Evolutionary conservation across 495 filamentous ascomycete species (phyloP).

Genomic region (Tuber umbilicatum): DNA sequence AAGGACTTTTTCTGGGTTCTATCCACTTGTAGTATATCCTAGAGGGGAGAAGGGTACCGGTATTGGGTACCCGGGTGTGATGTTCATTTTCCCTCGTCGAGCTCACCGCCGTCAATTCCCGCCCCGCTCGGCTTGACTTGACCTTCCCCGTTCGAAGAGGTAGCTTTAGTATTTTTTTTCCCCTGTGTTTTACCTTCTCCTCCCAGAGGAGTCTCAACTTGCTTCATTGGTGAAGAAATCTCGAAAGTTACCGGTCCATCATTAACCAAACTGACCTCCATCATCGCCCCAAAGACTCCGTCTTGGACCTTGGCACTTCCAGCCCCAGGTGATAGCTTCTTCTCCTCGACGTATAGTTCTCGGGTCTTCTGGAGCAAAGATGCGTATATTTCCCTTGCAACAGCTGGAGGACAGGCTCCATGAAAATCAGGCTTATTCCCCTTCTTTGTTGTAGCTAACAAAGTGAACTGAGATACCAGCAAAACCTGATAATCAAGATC

Average conservation of each 20-base stretch:
- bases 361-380: conserved; percentile 71
- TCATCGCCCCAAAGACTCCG: conserved; percentile 97
- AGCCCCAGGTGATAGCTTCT: conserved; percentile 32
- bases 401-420: conserved; percentile 66
- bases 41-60: not conserved
- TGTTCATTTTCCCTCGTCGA: not conserved
- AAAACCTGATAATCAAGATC: conserved; percentile 67
- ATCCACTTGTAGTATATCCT: not conserved
- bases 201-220: not conserved
- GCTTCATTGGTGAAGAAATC: conserved; percentile 22
- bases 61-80: not conserved
- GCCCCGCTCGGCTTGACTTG: not conserved
- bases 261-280: conserved; percentile 90
- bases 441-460: conserved; percentile 85
- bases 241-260: conserved; percentile 76
- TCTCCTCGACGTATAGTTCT: conserved; percentile 62
- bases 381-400: conserved; percentile 75
- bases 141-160: not conserved
- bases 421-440: conserved; percentile 95
- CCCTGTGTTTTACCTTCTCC: conserved; percentile 8
- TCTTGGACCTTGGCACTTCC: conserved; percentile 59
- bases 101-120: not conserved
- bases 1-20: not conserved
- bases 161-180: not conserved
- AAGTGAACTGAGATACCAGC: conserved; percentile 95